Evolutionary conservation across 208 protist genomes (phyloP).

Genomic region (Leishmania lainsoni): DNA sequence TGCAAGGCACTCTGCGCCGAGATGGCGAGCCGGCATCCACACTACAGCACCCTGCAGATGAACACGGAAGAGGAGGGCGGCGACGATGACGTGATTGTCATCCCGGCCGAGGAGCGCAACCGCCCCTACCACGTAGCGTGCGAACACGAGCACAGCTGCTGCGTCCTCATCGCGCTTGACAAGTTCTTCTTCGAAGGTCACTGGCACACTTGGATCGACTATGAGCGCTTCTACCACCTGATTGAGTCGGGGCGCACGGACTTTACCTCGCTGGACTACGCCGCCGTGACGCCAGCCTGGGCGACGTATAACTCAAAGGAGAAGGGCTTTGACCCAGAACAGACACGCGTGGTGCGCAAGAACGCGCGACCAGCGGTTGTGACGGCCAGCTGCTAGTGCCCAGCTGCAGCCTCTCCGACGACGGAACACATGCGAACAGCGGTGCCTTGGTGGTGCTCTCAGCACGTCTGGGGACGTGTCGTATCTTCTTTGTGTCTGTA

Average conservation of each 20-base stretch:
- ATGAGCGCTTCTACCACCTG: constrained; percentile 79
- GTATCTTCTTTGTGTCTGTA: not conserved
- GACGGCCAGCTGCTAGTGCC: constrained; percentile 39
- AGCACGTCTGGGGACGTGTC: too few species aligned
- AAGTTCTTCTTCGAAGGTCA: constrained; percentile 77
- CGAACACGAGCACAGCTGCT: constrained; percentile 94
- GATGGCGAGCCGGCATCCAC: constrained; percentile 46
- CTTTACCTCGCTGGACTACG: constrained; percentile 86
- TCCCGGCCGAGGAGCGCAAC: constrained; percentile 36
- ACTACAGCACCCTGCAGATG: constrained; percentile 44
- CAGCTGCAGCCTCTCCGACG: not conserved
- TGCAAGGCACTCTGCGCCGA: constrained; percentile 69
- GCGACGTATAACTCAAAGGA: constrained; percentile 80
- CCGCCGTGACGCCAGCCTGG: constrained; percentile 76
- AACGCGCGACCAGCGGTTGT: constrained; percentile 51
- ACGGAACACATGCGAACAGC: not conserved
- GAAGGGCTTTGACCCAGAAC: constrained; percentile 89
- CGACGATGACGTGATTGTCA: constrained; percentile 27
- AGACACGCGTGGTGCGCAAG: constrained; percentile 71
- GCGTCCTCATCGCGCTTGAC: constrained; percentile 87
- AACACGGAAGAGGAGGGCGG: constrained; percentile 3
- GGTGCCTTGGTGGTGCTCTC: too few species aligned
- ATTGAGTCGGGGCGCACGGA: constrained; percentile 39
- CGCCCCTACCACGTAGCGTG: constrained; percentile 89
- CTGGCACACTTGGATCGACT: constrained; percentile 94